These are phyloP conservation scores for Colletotrichum sp. DNA, from an alignment of 2,329 filamentous ascomycete genomes.

Conservation along the genomic window DNA sequence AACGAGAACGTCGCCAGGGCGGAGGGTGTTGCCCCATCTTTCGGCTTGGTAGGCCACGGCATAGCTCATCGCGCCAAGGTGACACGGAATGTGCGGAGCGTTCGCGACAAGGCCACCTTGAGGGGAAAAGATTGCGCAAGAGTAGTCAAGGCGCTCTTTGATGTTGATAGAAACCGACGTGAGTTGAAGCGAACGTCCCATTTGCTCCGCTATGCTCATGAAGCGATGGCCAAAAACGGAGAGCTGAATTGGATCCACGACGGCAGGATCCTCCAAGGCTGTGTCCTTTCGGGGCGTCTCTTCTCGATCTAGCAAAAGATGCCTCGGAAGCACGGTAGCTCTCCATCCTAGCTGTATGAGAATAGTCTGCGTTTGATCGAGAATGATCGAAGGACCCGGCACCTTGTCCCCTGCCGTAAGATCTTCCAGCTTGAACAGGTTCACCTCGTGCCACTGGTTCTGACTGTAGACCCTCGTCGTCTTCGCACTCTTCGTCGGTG, in stretches of 20 bases:
- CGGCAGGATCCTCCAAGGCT: background rate
- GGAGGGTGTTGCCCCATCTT: slow-evolving; percentile 34
- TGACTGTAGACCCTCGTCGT: background rate
- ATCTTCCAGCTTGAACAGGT: background rate
- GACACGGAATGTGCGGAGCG: slow-evolving; percentile 45
- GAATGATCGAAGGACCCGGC: background rate
- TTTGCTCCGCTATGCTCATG: slow-evolving; percentile 65
- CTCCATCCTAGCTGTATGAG: background rate
- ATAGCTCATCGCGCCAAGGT: slow-evolving; percentile 46
- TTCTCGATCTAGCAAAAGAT: background rate
- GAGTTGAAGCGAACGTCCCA: slow-evolving; percentile 61
- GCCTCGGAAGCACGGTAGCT: background rate
- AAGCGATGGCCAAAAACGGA: slow-evolving; percentile 62
- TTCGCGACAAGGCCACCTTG: slow-evolving; percentile 44
- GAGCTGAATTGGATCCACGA: slow-evolving; percentile 55
- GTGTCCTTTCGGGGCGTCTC: background rate
- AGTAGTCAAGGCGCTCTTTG: slow-evolving; percentile 48
- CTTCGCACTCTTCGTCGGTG: background rate
- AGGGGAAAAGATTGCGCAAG: slow-evolving; percentile 47
- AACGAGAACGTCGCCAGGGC: slow-evolving; percentile 42
- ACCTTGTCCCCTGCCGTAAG: background rate
- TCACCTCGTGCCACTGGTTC: background rate
- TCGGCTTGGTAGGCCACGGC: slow-evolving; percentile 42
- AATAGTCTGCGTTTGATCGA: background rate
- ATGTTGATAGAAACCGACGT: slow-evolving; percentile 59